These are phyloP conservation scores for Capsicum rhomboideum DNA, from an alignment of 257 asterid genomes.

Conservation along the genomic window DNA sequence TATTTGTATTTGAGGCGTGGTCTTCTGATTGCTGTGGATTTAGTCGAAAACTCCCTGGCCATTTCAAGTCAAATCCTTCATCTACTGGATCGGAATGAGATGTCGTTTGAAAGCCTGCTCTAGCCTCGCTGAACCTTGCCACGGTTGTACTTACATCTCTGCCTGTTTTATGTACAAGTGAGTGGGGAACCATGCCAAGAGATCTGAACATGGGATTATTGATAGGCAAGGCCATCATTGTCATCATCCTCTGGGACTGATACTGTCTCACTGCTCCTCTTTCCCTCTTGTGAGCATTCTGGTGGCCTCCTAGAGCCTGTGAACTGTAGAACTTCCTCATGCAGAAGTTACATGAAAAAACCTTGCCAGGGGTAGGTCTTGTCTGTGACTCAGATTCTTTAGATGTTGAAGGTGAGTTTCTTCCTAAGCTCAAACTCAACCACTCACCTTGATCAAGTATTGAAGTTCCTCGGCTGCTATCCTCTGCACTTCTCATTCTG, in stretches of 20 bases:
- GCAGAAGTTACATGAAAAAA: slow-evolving; percentile 93
- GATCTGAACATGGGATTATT: slow-evolving; percentile 57
- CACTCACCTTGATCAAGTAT: slow-evolving; percentile 38
- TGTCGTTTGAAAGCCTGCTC: slow-evolving; percentile 29
- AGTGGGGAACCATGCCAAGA: slow-evolving; percentile 72
- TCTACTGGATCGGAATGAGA: slow-evolving; percentile 22
- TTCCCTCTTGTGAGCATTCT: slow-evolving; percentile 94
- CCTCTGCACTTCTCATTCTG: slow-evolving; percentile 36
- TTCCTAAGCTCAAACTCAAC: slow-evolving; percentile 65
- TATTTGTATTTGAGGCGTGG: slow-evolving; percentile 30
- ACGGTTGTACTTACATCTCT: slow-evolving; percentile 26
- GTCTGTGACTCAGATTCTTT: slow-evolving; percentile 35
- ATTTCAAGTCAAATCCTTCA: slow-evolving; percentile 37
- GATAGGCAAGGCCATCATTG: slow-evolving; percentile 39
- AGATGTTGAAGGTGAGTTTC: slow-evolving; percentile 23
- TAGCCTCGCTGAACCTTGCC: slow-evolving; percentile 35
- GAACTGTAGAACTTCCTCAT: slow-evolving; percentile 85
- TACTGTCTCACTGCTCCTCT: slow-evolving; percentile 67
- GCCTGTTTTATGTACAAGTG: slow-evolving; percentile 54
- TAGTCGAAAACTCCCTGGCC: slow-evolving; percentile 89
- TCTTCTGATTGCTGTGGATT: slow-evolving; percentile 37
- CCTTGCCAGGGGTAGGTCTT: slow-evolving; percentile 39
- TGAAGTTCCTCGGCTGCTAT: slow-evolving; percentile 10
- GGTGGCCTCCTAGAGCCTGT: slow-evolving; percentile 98
- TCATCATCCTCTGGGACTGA: slow-evolving; percentile 60